A percentile compares a stretch with the other conserved stretches of the same genome.
phyloP scores from a whole-genome alignment of 352 stramenopile genomes.

The Globisporangium megalacanthum region DNA sequence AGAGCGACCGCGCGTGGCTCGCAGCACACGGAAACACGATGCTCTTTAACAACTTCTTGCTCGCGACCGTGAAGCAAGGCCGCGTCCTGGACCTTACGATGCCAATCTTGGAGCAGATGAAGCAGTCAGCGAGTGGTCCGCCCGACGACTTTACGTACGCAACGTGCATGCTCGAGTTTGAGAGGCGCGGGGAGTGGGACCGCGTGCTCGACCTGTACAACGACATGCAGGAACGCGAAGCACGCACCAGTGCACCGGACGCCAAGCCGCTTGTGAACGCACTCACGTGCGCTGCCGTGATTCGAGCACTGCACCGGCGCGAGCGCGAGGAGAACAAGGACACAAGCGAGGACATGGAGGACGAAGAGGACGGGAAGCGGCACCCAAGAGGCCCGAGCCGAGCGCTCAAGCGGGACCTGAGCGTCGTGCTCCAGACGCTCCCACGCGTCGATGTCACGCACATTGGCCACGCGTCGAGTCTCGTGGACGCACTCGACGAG shows the following conservation, averaged over 20 bases:
- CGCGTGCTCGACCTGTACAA: conserved; percentile 52
- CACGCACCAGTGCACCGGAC: conserved; percentile 8
- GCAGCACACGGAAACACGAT: conserved; percentile 31
- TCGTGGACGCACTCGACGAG: conserved; percentile 58
- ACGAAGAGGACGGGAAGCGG: background rate
- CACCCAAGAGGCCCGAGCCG: background rate
- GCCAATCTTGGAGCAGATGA: conserved; percentile 43
- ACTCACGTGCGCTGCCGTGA: conserved; percentile 37
- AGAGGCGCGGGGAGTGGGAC: conserved; percentile 40
- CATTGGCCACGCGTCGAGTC: conserved; percentile 41
- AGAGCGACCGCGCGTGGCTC: conserved; percentile 35
- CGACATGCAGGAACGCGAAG: conserved; percentile 36
- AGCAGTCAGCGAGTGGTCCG: conserved; percentile 20
- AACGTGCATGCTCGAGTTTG: conserved; percentile 47
- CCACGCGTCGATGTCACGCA: conserved; percentile 28
- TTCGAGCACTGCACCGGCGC: conserved; percentile 35
- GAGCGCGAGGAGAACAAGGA: conserved; percentile 6
- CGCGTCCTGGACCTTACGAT: conserved; percentile 21
- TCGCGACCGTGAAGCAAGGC: conserved; percentile 32
- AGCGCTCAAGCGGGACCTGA: conserved; percentile 31
- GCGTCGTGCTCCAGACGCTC: conserved; percentile 44
- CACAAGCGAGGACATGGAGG: background rate
- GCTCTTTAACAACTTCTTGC: conserved; percentile 58
- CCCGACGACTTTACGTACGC: conserved; percentile 66
- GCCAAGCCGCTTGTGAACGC: conserved; percentile 35